Conservation (phyloP, 305 asterid species). For the Salvia sclarea region DNA sequence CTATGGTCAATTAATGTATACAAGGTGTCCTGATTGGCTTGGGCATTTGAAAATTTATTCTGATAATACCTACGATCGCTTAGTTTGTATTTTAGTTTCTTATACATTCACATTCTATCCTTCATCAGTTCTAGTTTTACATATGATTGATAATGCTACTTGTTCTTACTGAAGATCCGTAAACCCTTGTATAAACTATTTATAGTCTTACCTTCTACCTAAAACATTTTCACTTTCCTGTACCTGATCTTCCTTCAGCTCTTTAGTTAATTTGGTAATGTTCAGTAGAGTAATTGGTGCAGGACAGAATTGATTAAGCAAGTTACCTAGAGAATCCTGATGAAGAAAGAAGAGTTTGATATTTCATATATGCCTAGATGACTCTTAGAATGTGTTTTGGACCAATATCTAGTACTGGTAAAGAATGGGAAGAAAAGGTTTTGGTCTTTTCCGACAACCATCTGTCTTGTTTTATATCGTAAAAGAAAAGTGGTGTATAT, state of each 20-base stretch:
- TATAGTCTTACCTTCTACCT: slow-evolving; percentile 3
- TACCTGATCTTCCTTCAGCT: no score
- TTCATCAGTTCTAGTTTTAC: neutral
- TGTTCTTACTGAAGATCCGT: neutral
- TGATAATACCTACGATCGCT: neutral
- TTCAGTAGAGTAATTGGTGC: neutral
- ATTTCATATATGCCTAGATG: neutral
- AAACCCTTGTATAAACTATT: neutral
- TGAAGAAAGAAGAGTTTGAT: neutral
- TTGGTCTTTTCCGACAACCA: neutral
- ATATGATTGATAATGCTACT: neutral
- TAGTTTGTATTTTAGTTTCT: slow-evolving; percentile 1
- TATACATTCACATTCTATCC: neutral
- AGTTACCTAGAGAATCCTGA: neutral
- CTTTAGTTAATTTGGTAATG: neutral
- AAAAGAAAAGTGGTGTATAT: neutral
- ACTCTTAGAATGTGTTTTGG: neutral
- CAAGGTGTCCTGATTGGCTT: slow-evolving; percentile 1
- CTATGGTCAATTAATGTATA: neutral
- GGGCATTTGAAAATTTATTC: slow-evolving; percentile 15
- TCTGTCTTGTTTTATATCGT: neutral
- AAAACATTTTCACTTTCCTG: neutral
- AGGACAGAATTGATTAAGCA: neutral
- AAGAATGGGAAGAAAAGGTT: neutral
- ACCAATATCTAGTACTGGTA: slow-evolving; percentile 2